These are phyloP conservation scores for Penicillium samsonianum DNA, from an alignment of 495 filamentous ascomycete species.

Conservation along the genomic window DNA sequence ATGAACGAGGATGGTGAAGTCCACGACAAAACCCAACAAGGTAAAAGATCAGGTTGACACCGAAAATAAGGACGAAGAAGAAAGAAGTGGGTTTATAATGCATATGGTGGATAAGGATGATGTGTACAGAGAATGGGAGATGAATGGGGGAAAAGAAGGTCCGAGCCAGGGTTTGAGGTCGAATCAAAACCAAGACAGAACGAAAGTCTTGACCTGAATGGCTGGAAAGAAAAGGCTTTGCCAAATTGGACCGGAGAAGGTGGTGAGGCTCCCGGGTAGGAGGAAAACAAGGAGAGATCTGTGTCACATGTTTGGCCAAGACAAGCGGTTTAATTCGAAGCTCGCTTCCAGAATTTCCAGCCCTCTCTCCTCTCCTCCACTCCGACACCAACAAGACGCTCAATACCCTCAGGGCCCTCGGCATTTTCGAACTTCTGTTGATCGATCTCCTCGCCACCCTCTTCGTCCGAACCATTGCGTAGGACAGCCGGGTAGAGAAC, in stretches of 20 bases:
- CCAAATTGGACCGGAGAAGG: background rate
- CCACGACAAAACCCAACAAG: conserved; percentile 4
- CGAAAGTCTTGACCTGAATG: background rate
- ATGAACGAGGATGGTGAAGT: background rate
- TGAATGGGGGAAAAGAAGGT: conserved; percentile 9
- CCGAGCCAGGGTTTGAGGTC: no score
- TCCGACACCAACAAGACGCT: conserved; percentile 62
- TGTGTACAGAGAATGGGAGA: conserved; percentile 31
- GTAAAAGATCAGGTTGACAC: background rate
- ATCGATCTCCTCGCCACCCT: conserved; percentile 88
- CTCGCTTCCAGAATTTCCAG: conserved; percentile 91
- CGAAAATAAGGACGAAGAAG: background rate
- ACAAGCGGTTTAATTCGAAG: conserved; percentile 12
- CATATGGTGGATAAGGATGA: conserved; percentile 20
- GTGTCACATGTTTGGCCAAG: conserved; percentile 3
- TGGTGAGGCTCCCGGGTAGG: background rate
- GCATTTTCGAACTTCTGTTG: conserved; percentile 87
- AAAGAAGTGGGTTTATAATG: conserved; percentile 26
- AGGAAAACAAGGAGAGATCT: no score
- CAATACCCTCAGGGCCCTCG: conserved; percentile 76
- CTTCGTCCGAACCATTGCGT: conserved; percentile 68
- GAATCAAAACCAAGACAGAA: background rate
- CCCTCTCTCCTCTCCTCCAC: conserved; percentile 71
- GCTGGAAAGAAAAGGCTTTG: background rate
- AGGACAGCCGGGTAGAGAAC: conserved; percentile 89